A percentile compares a stretch with the other conserved stretches of the same genome.
These are phyloP conservation scores for Hypoxylon trugodes DNA, from an alignment of 495 filamentous ascomycete genomes.

Conservation along the genomic window DNA sequence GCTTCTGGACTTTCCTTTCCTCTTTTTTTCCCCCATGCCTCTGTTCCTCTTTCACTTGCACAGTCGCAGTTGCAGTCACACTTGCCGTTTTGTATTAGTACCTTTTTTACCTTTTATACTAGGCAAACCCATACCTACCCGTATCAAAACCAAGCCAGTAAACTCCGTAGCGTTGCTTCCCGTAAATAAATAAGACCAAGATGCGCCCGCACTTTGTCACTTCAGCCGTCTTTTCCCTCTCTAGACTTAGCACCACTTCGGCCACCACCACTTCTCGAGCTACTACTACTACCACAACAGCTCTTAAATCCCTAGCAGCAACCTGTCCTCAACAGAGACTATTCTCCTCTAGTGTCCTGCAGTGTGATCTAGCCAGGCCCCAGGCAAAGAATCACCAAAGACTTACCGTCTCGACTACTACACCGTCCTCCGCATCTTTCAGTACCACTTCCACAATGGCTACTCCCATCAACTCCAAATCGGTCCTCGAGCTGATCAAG, in stretches of 20 bases:
- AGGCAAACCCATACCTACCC: no score
- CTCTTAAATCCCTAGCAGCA: slow-evolving; percentile 17
- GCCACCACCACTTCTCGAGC: slow-evolving; percentile 19
- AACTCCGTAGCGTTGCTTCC: slow-evolving; percentile 15
- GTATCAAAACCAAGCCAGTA: no score
- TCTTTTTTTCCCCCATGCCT: background rate
- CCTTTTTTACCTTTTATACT: no score
- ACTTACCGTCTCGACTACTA: slow-evolving; percentile 8
- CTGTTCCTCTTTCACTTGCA: background rate
- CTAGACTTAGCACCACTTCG: slow-evolving; percentile 35
- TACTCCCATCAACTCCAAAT: slow-evolving; percentile 40
- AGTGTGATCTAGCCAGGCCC: slow-evolving; percentile 7
- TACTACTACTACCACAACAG: slow-evolving; percentile 11
- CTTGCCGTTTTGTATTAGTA: slow-evolving; percentile 17
- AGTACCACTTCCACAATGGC: slow-evolving; percentile 39
- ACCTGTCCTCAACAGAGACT: slow-evolving; percentile 30
- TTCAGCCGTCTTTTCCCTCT: slow-evolving; percentile 38
- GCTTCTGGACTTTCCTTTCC: slow-evolving; percentile 34
- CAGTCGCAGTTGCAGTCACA: slow-evolving; percentile 3
- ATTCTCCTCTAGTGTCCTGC: slow-evolving; percentile 32
- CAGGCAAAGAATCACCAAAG: slow-evolving; percentile 28
- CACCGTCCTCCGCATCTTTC: slow-evolving; percentile 16
- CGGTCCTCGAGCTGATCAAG: slow-evolving; percentile 63
- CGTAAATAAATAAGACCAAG: slow-evolving; percentile 39
- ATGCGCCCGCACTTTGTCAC: slow-evolving; percentile 43